Evolutionary conservation across 805 yeast genomes (phyloP).

Genomic region (Candida hispaniensis): DNA sequence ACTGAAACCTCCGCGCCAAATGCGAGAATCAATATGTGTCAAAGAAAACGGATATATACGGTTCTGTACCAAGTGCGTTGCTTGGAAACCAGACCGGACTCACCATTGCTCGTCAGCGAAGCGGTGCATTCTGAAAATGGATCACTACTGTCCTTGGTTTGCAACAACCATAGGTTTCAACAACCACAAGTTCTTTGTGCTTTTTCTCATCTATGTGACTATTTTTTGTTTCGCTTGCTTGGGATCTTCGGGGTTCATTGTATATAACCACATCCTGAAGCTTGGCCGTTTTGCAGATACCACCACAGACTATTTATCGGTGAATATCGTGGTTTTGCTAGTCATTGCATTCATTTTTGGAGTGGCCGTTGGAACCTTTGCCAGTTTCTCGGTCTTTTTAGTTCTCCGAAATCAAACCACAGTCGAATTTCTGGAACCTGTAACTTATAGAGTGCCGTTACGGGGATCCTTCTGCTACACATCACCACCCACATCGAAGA

Average conservation of each 20-base stretch:
- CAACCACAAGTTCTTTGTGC: slow-evolving; percentile 73
- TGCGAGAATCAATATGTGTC: slow-evolving; percentile 20
- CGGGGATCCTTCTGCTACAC: too few species aligned
- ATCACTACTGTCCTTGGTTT: slow-evolving; percentile 81
- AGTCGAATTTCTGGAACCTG: slow-evolving; percentile 48
- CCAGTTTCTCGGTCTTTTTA: slow-evolving; percentile 40
- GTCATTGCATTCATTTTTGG: slow-evolving; percentile 43
- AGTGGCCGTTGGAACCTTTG: slow-evolving; percentile 48
- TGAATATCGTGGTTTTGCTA: slow-evolving; percentile 52
- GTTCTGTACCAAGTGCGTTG: slow-evolving; percentile 32
- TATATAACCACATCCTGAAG: slow-evolving; percentile 21
- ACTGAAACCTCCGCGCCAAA: slow-evolving; percentile 7
- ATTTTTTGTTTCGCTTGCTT: slow-evolving; percentile 37
- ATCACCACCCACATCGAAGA: slow-evolving; percentile 35
- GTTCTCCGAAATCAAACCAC: slow-evolving; percentile 63
- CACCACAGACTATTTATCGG: slow-evolving; percentile 34
- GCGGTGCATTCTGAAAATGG: slow-evolving; percentile 42
- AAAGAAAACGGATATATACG: slow-evolving; percentile 34
- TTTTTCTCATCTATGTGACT: slow-evolving; percentile 50
- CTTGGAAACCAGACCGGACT: slow-evolving; percentile 37
- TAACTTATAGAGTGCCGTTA: slow-evolving; percentile 30
- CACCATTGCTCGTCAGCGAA: slow-evolving; percentile 35
- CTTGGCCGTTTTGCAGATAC: slow-evolving; percentile 4
- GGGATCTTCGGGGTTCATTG: slow-evolving; percentile 19
- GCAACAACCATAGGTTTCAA: slow-evolving; percentile 74